These are phyloP conservation scores for Entamoeba nuttalli DNA, from an alignment of 208 protist species.

Conservation along the genomic window DNA sequence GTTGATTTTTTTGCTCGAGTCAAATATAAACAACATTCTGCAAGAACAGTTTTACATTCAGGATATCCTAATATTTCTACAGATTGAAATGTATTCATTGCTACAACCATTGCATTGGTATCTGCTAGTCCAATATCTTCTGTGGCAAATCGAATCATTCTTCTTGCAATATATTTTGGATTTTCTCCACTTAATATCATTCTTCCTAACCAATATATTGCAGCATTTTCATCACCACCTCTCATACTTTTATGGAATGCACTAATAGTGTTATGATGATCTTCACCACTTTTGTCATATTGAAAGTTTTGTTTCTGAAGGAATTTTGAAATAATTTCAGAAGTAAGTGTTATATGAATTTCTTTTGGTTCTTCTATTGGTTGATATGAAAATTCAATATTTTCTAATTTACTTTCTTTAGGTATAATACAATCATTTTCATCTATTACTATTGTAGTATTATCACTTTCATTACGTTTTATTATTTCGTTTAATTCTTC, in stretches of 20 bases:
- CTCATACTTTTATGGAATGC: constrained; percentile 42
- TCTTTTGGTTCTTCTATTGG: not conserved
- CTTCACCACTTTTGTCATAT: constrained; percentile 38
- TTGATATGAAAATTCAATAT: not conserved
- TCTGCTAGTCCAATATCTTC: constrained; percentile 45
- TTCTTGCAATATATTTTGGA: constrained; percentile 34
- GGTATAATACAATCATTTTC: not conserved
- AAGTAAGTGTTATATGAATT: not conserved
- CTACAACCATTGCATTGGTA: not conserved
- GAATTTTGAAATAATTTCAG: not conserved
- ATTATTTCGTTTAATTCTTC: not conserved
- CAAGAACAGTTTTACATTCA: not conserved
- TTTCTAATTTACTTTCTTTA: not conserved
- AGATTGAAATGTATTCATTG: not conserved
- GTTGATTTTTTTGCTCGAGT: not conserved
- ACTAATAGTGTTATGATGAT: constrained; percentile 42
- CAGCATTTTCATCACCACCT: constrained; percentile 36
- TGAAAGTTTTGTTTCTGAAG: not conserved
- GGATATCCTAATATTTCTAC: not conserved
- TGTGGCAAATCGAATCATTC: constrained; percentile 39
- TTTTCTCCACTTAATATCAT: constrained; percentile 34
- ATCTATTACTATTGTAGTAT: not conserved
- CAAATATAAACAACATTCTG: not conserved
- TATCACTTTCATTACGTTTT: not conserved
- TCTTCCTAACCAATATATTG: constrained; percentile 35